Base-by-base conservation (phyloP, 192 early-diverging fungal genomes). In the Gamsiella multidivaricata region DNA sequence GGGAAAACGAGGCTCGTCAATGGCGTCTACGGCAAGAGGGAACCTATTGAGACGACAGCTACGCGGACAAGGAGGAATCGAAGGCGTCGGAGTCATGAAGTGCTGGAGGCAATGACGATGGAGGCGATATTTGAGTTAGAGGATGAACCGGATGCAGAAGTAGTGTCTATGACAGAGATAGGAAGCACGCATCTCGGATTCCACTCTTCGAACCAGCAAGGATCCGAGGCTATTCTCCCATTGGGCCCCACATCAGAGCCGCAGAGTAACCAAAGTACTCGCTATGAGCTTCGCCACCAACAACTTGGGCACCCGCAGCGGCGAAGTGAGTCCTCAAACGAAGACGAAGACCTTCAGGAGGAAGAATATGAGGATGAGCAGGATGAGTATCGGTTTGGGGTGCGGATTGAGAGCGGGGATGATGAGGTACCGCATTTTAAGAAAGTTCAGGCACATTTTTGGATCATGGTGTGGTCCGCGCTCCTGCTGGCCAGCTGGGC, bases 1-100 rank as follows among this genome's bases (percentile, higher is more conserved):
- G 74, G 74, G n/a, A 78, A 78, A 39, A 78, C 66, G 17, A 61
- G 74, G 4, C 46, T 78, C 3, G 65, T 78, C 26, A 78, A 78
- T 37, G 66, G 74, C 2, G 36, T 78, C 25, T 78, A 78, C 53
- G 61, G 66, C 2, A 68, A 34, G 31, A 28, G 29, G 15, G 59
- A 41, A 33, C 2, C 31, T 12, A 31, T 15, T 37, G 36, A 57
- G 20, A 62, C 17, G 32, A 25, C 26, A 3, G 22, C 15, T 18
- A 32, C 14, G 18, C 39, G 69, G 33, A 25, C 45, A 28, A 43
- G 61, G 7, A 43, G 61, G 17, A 68, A 43, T 18, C 61, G 61
- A 4, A 26, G 52, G 20, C 52, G 66, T n/a, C 56, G 74, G 25
- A 66, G 65, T n/a, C 74, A 78, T 55, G 74, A 68, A 36, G 74